Base-by-base conservation (phyloP, 192 early-diverging fungal species). In the Chytriomyces confervae region DNA sequence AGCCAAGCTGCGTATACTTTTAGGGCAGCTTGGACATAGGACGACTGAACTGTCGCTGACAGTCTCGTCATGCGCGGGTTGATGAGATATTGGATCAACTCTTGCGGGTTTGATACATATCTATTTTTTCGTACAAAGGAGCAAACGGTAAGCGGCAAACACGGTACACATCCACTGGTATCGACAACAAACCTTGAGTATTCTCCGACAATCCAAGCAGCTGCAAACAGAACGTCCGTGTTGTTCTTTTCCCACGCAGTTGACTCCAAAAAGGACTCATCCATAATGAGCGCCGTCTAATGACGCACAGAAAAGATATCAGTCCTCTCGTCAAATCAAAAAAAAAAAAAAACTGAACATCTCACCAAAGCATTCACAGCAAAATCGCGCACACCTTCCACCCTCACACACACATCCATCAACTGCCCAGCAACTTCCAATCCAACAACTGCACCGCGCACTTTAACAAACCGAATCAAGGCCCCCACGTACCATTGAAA, bases 401-500 rank as follows among this genome's bases (percentile, higher is more conserved):
- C 96, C 44, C 97, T 89, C 11, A 95, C 95, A 48, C 90, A 89
- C 3, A 97, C 92, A 86, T 98, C 96, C 81, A 97, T 90, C 7
- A 98, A 78, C 81, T 95, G 93, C 7, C 86, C 85, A 16, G 97
- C 66, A n/a, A 87, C 10, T 27, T 84, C 82, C 5, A 46, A 45
- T 0, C 93, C 95, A 6, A 94, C 93, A 73, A 90, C 91, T 3
- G 95, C 92, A 50, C 92, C 92, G 11, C 92, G 81, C 5, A 93
- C 82, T 50, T 93, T 89, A 0, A 92, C 92, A 8, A 98, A 85
- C 61, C 93, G 92, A 3, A 91, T 89, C 36, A 98, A 87, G 0
- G 94, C 88, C 3, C 89, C 86, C 47, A 98, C 87, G 76, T 97
- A 97, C 98, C 98, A 99, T 79, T 97, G 95, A 87, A 98, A 98